Evolutionary conservation across 306 rosid species (phyloP).

Genomic region (Comarum palustre): DNA sequence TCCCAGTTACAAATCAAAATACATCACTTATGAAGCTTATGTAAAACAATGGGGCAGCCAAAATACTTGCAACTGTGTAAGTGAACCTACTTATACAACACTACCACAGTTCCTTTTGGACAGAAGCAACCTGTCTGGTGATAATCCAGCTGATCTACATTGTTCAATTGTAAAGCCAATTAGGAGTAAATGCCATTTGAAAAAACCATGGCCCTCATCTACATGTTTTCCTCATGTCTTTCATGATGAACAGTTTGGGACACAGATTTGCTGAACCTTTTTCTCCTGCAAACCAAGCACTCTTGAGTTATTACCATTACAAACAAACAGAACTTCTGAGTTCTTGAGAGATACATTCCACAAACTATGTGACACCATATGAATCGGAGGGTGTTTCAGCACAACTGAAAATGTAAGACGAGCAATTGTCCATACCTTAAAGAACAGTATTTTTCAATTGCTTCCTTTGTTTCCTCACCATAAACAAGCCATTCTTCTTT

Average conservation of each 20-base stretch:
- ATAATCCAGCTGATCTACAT: neutral
- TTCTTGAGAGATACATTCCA: neutral
- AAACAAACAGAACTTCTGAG: neutral
- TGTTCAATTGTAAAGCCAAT: neutral
- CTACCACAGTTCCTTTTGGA: neutral
- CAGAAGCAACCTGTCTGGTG: neutral
- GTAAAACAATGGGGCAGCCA: neutral
- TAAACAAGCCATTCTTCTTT: constrained; percentile 38
- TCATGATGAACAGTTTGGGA: neutral
- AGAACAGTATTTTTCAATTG: constrained; percentile 31
- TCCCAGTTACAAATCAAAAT: neutral
- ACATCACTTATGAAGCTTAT: constrained; percentile 1
- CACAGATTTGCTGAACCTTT: constrained; percentile 6
- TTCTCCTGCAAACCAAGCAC: constrained; percentile 38
- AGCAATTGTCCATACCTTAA: constrained; percentile 23
- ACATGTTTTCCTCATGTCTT: neutral
- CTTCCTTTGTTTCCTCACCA: constrained; percentile 36
- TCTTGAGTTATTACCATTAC: neutral
- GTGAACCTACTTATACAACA: neutral
- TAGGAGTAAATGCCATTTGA: neutral
- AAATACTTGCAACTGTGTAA: neutral
- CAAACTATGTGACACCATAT: neutral
- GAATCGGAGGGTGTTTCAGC: neutral
- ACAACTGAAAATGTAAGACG: neutral
- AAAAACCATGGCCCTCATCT: neutral